Evolutionary conservation across 1,284 basidiomycete species (phyloP).

Genomic region (Puccinia sorghi): DNA sequence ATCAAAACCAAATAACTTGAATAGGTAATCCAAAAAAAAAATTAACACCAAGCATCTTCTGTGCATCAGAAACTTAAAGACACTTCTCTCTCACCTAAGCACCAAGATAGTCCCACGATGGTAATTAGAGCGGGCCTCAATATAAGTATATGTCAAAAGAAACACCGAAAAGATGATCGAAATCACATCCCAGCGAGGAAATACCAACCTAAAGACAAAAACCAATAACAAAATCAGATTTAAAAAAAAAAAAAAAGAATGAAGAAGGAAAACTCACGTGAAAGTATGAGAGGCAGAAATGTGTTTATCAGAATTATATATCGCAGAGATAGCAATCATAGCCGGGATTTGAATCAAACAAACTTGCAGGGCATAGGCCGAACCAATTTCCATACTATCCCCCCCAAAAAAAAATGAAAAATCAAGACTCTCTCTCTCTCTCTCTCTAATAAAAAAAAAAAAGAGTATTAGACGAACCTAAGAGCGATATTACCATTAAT

Average conservation of each 20-base stretch:
- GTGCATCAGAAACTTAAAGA: no score
- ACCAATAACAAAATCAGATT: conserved; percentile 4
- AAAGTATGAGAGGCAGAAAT: conserved; percentile 72
- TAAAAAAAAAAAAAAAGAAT: conserved; percentile 48
- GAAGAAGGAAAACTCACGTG: conserved; percentile 65
- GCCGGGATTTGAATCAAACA: conserved; percentile 96
- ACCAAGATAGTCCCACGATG: conserved; percentile 55
- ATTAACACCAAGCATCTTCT: no score
- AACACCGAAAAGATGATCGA: conserved; percentile 78
- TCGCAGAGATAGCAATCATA: conserved; percentile 97
- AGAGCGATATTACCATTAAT: conserved; percentile 95
- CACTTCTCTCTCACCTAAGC: no score
- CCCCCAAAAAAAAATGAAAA: not conserved
- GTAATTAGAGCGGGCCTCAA: conserved; percentile 96
- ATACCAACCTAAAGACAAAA: conserved; percentile 71
- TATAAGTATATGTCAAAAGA: conserved; percentile 97
- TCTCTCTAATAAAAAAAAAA: no score
- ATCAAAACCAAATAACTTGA: conserved; percentile 49
- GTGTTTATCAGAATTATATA: conserved; percentile 75
- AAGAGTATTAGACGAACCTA: conserved; percentile 64
- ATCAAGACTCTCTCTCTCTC: no score
- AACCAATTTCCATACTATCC: conserved; percentile 95
- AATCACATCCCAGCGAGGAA: conserved; percentile 98
- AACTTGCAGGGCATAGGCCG: conserved; percentile 96
- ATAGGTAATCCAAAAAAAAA: not conserved